Base-by-base conservation (phyloP, 2,329 filamentous ascomycete species). In the Aschersonia sp. region DNA sequence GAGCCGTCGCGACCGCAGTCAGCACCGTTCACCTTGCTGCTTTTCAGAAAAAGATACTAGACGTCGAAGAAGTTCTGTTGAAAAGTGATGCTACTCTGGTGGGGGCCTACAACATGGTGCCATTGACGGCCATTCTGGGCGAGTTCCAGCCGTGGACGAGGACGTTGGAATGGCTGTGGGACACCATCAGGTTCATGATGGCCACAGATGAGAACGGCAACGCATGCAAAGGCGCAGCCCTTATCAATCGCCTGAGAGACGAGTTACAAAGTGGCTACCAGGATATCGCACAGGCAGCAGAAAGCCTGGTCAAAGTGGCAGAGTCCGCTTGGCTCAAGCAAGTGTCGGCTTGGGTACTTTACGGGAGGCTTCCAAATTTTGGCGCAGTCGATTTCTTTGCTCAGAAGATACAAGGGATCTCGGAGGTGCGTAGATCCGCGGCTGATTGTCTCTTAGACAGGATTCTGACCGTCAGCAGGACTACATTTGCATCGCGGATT, bases 301-400 rank as follows among this genome's bases (percentile, higher is more conserved):
- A 80, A 52, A 78, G 82, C 50, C 68, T 97, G 38, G 75, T 87
- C n/a, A 76, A 71, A 10, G 74, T 87, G 29, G 89, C 89, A 0
- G 91, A 98, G 66, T 84, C 78, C 31, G 85, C 89, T 6, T 98
- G 92, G 92, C 69, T 97, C 59, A 85, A 88, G 62, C 89, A 95
- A 59, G 74, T 94, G 9, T 85, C 88, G 4, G 85, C 85, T 30
- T 98, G 91, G 91, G 74, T 97, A 6, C 66, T 97, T 10, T 94
- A 95, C 61, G 92, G 92, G 4, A 80, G 84, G 46, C 66, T 95
- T 49, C 89, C 91, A 0, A 75, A 74, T 10, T 82, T 86, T 60
- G 88, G 87, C 3, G 76, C 74, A 4, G 74, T 77, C n/a, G 91
- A 97, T 64, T 97, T 97, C 61, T 95, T 95, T 60, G 78, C 97